These are phyloP conservation scores for Fusarium xyrophilum DNA, from an alignment of 2,329 filamentous ascomycete species.

Conservation along the genomic window DNA sequence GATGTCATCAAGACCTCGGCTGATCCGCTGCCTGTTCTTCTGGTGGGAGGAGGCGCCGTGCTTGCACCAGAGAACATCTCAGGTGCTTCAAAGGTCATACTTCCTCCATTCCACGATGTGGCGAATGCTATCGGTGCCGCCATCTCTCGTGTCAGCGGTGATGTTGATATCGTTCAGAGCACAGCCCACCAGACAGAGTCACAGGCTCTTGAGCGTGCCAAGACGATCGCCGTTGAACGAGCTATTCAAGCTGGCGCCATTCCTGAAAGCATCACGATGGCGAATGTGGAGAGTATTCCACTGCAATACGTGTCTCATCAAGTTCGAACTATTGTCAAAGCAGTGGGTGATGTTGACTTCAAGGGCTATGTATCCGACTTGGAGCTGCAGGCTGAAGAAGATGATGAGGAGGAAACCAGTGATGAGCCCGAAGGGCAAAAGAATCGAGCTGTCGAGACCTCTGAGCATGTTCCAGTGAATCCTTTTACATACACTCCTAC, in stretches of 20 bases:
- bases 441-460: not conserved
- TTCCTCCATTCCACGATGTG: slow-evolving; percentile 47
- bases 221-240: not conserved
- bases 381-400: not conserved
- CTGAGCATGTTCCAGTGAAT: fast-evolving
- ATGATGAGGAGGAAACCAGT: not conserved
- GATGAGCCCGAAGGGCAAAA: not conserved
- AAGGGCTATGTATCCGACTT: not conserved
- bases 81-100: slow-evolving; percentile 47
- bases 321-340: not conserved
- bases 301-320: not conserved
- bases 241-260: not conserved
- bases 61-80: slow-evolving; percentile 48
- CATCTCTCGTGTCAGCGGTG: slow-evolving; percentile 42
- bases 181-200: not conserved
- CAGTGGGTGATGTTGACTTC: not conserved
- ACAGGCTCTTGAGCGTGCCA: not conserved
- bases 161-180: not conserved
- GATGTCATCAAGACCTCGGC: slow-evolving; percentile 10
- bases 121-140: slow-evolving; percentile 59
- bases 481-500: not conserved
- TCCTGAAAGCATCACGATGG: not conserved
- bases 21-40: not conserved
- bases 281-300: not conserved
- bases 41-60: slow-evolving; percentile 54